Conservation (phyloP, 2,329 filamentous ascomycete genomes). For the Phaeosphaeria sp. region DNA sequence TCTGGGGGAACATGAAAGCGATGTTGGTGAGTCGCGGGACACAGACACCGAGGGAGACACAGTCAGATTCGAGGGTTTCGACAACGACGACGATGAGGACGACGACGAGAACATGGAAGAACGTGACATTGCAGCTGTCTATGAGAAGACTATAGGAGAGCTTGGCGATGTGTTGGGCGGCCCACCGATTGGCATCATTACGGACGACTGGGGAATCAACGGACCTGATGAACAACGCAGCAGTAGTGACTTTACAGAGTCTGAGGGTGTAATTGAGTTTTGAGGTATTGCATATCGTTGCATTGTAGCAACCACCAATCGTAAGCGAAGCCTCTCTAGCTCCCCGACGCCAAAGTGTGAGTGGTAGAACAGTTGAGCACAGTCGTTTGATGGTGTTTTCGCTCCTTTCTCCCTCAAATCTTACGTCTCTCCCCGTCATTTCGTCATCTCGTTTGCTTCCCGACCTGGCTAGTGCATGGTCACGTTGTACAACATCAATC, state of each 20-base stretch:
- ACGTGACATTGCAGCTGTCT: slow-evolving; percentile 65
- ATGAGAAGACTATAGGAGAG: slow-evolving; percentile 78
- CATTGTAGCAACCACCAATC: background rate
- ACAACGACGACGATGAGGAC: slow-evolving; percentile 53
- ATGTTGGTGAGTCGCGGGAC: slow-evolving; percentile 25
- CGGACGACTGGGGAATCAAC: slow-evolving; percentile 43
- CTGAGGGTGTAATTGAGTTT: slow-evolving; percentile 15
- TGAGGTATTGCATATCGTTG: slow-evolving; percentile 4
- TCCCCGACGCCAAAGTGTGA: background rate
- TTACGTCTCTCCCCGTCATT: background rate
- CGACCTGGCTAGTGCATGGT: background rate
- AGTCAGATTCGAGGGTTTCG: slow-evolving; percentile 42
- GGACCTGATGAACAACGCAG: slow-evolving; percentile 14
- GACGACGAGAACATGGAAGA: slow-evolving; percentile 47
- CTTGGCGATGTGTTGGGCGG: slow-evolving; percentile 71
- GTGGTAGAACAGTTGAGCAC: background rate
- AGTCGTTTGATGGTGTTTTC: background rate
- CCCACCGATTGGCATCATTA: slow-evolving; percentile 55
- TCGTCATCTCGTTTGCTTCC: background rate
- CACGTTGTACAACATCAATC: background rate
- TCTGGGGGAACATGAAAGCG: slow-evolving; percentile 47
- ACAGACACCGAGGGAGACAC: slow-evolving; percentile 42
- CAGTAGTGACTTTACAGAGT: slow-evolving; percentile 19
- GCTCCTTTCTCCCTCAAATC: background rate
- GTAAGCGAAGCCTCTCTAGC: background rate